Conservation (phyloP, 1,139 yeast genomes). For the Torulaspora pretoriensis region DNA sequence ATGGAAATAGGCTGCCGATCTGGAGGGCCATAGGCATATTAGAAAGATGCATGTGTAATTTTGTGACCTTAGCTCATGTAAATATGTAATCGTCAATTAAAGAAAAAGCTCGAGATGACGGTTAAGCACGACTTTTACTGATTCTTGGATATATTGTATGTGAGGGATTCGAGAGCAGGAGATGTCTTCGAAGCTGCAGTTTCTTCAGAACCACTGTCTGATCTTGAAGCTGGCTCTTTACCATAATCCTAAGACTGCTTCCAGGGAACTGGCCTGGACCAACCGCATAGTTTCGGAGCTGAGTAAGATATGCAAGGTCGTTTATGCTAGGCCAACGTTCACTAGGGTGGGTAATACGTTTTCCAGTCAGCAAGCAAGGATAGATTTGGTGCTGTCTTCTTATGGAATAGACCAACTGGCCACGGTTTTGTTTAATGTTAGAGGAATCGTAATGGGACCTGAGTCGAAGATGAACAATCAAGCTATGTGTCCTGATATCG, state of each 20-base stretch:
- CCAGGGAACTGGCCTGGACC: slow-evolving; percentile 15
- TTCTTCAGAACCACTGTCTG: slow-evolving; percentile 14
- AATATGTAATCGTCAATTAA: slow-evolving; percentile 7
- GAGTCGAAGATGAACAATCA: neutral
- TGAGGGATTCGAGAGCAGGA: neutral
- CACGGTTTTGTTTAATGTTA: slow-evolving; percentile 15
- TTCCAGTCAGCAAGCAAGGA: slow-evolving; percentile 9
- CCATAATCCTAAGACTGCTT: slow-evolving; percentile 8
- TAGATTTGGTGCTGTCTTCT: slow-evolving; percentile 20
- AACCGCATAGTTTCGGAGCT: slow-evolving; percentile 11
- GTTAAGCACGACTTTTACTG: neutral
- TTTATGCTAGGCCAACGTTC: slow-evolving; percentile 23
- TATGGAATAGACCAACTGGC: slow-evolving; percentile 14
- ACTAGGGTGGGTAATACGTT: slow-evolving; percentile 6
- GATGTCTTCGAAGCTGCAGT: slow-evolving; percentile 7
- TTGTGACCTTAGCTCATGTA: slow-evolving; percentile 13
- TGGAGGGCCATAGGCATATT: slow-evolving; percentile 1
- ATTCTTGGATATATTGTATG: neutral
- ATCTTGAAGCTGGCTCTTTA: slow-evolving; percentile 14
- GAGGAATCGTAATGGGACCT: slow-evolving; percentile 8
- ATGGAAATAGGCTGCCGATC: slow-evolving; percentile 36
- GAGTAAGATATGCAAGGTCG: slow-evolving; percentile 16
- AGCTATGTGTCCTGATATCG: slow-evolving; percentile 2
- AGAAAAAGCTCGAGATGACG: neutral
- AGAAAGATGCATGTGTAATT: slow-evolving; percentile 9